Percentiles rank a stretch among this genome's conserved stretches.
Evolutionary conservation across 495 filamentous ascomycete genomes (phyloP).

Genomic region (Daldinia loculata): DNA sequence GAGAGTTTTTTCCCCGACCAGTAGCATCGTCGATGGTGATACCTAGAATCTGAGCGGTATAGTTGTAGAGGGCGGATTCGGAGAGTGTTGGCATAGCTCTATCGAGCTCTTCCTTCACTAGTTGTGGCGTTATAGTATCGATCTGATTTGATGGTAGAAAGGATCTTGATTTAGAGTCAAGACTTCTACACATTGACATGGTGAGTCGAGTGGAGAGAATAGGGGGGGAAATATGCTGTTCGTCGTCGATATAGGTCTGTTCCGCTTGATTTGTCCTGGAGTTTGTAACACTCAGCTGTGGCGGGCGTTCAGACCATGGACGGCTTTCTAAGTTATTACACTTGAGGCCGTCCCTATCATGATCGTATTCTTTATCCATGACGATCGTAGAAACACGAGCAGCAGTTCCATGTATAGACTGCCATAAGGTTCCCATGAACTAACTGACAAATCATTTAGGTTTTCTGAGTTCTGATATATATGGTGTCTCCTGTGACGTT

Average conservation of each 20-base stretch:
- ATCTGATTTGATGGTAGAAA: conserved; percentile 24
- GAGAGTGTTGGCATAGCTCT: conserved; percentile 19
- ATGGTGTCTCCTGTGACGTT: background rate
- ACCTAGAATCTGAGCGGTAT: conserved; percentile 15
- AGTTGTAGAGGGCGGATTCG: conserved; percentile 7
- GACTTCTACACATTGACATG: conserved; percentile 15
- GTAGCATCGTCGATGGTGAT: background rate
- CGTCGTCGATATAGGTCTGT: background rate
- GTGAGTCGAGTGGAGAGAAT: conserved; percentile 12
- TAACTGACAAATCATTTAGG: background rate
- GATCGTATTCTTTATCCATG: conserved; percentile 5
- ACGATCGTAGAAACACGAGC: no score
- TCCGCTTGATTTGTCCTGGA: conserved; percentile 8
- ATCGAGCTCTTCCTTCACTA: conserved; percentile 24
- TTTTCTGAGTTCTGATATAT: background rate
- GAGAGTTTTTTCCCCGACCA: background rate
- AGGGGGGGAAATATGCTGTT: background rate
- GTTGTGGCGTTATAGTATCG: conserved; percentile 14
- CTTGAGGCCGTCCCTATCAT: conserved; percentile 1
- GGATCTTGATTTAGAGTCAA: conserved; percentile 9
- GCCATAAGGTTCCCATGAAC: background rate
- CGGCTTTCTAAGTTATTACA: background rate
- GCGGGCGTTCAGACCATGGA: background rate
- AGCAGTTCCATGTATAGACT: conserved; percentile 1
- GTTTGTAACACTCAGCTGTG: background rate